Evolutionary conservation across 192 early-diverging fungal genomes (phyloP).

Genomic region (Coemansia sp.): DNA sequence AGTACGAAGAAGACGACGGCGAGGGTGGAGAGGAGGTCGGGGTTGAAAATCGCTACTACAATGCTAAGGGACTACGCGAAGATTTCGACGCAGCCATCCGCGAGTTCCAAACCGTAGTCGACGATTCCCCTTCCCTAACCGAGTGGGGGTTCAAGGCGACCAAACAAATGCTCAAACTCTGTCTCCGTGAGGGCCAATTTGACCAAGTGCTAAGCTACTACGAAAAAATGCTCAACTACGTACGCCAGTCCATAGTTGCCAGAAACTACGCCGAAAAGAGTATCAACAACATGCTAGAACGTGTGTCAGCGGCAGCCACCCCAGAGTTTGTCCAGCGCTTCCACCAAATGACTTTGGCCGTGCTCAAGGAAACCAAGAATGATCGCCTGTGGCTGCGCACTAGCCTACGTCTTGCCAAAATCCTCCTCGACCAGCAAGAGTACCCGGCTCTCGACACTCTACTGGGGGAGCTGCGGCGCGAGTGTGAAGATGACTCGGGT

Average conservation of each 20-base stretch:
- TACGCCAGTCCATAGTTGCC: slow-evolving; percentile 24
- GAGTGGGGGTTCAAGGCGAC: slow-evolving; percentile 55
- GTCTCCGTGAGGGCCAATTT: slow-evolving; percentile 14
- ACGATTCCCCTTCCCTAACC: slow-evolving; percentile 14
- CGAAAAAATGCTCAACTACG: slow-evolving; percentile 36
- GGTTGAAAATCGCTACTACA: slow-evolving; percentile 54
- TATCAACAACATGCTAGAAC: slow-evolving; percentile 52
- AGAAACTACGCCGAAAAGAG: slow-evolving; percentile 53
- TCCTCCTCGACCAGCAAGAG: slow-evolving; percentile 38
- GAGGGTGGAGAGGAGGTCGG: slow-evolving; percentile 23
- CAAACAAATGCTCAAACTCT: slow-evolving; percentile 47
- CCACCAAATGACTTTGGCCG: slow-evolving; percentile 33
- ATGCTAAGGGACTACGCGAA: slow-evolving; percentile 47
- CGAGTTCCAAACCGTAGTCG: slow-evolving; percentile 29
- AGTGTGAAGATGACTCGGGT: slow-evolving; percentile 28
- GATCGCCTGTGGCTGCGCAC: slow-evolving; percentile 52
- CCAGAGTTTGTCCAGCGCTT: slow-evolving; percentile 23
- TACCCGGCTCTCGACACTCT: slow-evolving; percentile 19
- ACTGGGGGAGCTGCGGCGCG: slow-evolving; percentile 21
- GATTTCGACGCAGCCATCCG: slow-evolving; percentile 24
- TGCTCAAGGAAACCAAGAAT: slow-evolving; percentile 36
- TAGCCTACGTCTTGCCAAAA: slow-evolving; percentile 34
- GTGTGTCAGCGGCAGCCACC: slow-evolving; percentile 16
- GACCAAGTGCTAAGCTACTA: slow-evolving; percentile 25
- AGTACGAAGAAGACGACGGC: slow-evolving; percentile 46